These are phyloP conservation scores for Meira miltonrushii DNA, from an alignment of 1,284 basidiomycete species.

Conservation along the genomic window DNA sequence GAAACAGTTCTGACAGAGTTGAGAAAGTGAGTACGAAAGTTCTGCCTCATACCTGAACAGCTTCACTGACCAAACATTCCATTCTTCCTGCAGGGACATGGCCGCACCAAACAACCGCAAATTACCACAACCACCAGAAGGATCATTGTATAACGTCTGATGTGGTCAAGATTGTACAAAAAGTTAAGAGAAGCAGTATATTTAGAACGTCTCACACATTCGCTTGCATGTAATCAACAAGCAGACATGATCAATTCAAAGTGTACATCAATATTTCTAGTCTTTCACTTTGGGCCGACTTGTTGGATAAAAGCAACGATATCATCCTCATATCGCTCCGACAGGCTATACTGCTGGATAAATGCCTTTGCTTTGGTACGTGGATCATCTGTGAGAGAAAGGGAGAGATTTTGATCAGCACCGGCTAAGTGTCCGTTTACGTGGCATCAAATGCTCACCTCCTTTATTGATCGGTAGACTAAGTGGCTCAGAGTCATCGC, in stretches of 20 bases:
- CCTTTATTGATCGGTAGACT: slow-evolving; percentile 21
- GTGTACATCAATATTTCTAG: not conserved
- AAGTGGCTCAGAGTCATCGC: slow-evolving; percentile 26
- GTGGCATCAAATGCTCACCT: slow-evolving; percentile 4
- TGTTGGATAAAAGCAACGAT: slow-evolving; percentile 28
- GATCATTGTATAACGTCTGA: slow-evolving; percentile 52
- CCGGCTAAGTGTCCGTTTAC: not conserved
- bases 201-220: not conserved
- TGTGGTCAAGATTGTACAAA: not conserved
- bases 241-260: not conserved
- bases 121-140: slow-evolving; percentile 88
- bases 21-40: slow-evolving; percentile 48
- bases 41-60: no score
- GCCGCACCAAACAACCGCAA: slow-evolving; percentile 83
- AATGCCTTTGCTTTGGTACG: slow-evolving; percentile 15
- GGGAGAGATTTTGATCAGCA: not conserved
- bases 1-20: slow-evolving; percentile 48
- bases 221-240: not conserved
- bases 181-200: not conserved
- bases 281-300: slow-evolving; percentile 10
- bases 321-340: slow-evolving; percentile 18
- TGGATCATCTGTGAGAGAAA: slow-evolving; percentile 14
- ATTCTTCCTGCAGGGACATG: slow-evolving; percentile 73
- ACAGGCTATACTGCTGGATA: slow-evolving; percentile 18
- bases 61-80: not conserved